Evolutionary conservation across 495 filamentous ascomycete species (phyloP).

Genomic region (Emericellopsis terricola): DNA sequence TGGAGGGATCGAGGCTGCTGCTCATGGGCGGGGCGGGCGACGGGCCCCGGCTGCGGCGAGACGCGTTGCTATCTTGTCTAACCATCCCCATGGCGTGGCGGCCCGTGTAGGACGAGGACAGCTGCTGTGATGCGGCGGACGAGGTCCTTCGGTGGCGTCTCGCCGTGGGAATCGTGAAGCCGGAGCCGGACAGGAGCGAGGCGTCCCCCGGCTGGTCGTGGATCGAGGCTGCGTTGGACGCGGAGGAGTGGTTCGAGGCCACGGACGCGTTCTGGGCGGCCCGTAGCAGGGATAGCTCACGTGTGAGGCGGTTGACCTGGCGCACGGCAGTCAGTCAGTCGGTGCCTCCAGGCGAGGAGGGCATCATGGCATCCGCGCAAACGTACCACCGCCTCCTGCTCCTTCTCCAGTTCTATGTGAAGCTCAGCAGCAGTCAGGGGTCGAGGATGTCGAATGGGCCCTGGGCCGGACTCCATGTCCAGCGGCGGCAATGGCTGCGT

Average conservation of each 20-base stretch:
- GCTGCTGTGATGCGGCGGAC: conserved; percentile 21
- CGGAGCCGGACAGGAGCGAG: conserved; percentile 14
- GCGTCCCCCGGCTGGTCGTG: conserved; percentile 17
- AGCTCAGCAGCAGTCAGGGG: conserved; percentile 76
- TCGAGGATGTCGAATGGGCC: conserved; percentile 60
- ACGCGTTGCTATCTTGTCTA: conserved; percentile 25
- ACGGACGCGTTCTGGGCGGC: conserved; percentile 66
- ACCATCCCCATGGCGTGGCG: conserved; percentile 16
- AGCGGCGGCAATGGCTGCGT: conserved; percentile 5
- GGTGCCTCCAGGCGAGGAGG: neutral
- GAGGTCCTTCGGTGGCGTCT: conserved; percentile 25
- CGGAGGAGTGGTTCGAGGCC: conserved; percentile 62
- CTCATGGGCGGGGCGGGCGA: conserved; percentile 20
- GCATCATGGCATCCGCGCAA: conserved; percentile 1
- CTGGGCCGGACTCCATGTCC: conserved; percentile 42
- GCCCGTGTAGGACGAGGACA: conserved; percentile 13
- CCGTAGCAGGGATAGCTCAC: conserved; percentile 65
- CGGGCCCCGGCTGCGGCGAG: conserved; percentile 19
- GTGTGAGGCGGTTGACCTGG: conserved; percentile 80
- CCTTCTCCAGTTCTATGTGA: conserved; percentile 73
- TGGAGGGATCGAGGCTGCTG: conserved; percentile 7
- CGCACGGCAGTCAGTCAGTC: neutral
- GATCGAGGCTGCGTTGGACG: conserved; percentile 28
- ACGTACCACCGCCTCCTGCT: conserved; percentile 81
- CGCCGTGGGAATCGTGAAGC: conserved; percentile 19